These are phyloP conservation scores for Phytophthora agathidicida DNA, from an alignment of 352 stramenopile genomes.

Conservation along the genomic window DNA sequence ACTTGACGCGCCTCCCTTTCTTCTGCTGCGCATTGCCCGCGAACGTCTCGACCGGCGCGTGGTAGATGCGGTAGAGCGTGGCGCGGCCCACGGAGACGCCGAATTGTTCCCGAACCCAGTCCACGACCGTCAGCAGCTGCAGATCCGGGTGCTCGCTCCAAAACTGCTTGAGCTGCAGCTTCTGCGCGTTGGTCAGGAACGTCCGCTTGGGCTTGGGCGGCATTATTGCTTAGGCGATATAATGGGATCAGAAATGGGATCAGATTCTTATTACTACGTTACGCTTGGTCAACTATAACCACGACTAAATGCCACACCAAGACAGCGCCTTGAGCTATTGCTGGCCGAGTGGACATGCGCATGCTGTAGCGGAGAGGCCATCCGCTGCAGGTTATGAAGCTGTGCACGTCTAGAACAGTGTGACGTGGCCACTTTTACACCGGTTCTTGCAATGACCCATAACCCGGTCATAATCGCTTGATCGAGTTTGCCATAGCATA, in stretches of 20 bases:
- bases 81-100: conserved; percentile 38
- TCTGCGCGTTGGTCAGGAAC: conserved; percentile 50
- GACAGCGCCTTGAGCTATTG: not conserved
- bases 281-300: not conserved
- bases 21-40: conserved; percentile 36
- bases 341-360: not conserved
- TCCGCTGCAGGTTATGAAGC: too few relatives aligned
- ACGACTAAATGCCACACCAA: not conserved
- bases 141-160: conserved; percentile 41
- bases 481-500: not conserved
- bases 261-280: conserved; percentile 7
- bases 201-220: conserved; percentile 23
- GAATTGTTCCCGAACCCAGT: conserved; percentile 47
- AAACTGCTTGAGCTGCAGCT: conserved; percentile 43
- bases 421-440: conserved; percentile 5
- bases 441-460: not conserved
- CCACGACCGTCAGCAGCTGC: conserved; percentile 29
- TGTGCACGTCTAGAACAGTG: too few relatives aligned
- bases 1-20: conserved; percentile 52
- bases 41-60: conserved; percentile 34
- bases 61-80: conserved; percentile 57
- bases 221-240: conserved; percentile 8
- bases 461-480: not conserved
- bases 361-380: too few relatives aligned
- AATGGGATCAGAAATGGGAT: conserved; percentile 11